Base-by-base conservation (phyloP, 2,329 filamentous ascomycete genomes). In the Mycosphaerella sp. region DNA sequence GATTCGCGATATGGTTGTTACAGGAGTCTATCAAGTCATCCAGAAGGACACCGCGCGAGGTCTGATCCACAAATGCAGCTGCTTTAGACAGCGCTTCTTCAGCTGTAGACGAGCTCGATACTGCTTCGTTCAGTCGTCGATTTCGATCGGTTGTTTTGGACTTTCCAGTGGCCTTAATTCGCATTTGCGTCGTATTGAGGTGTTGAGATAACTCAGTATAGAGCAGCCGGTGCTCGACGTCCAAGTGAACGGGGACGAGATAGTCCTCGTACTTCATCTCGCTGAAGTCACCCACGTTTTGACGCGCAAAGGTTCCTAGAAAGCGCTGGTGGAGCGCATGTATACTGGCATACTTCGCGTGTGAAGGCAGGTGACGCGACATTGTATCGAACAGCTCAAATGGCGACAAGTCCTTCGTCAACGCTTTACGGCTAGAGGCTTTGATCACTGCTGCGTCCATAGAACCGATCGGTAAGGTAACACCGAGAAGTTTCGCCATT, bases 381-480 rank as follows among this genome's bases (percentile, higher is more conserved):
- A 77, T 80, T 0, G 76, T 72, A 4, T 80, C 71, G 57, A 86
- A 84, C 3, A 73, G 68, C 60, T 86, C 82, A 1, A 78, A 76
- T 36, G 72, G 73, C 59, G 70, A 78, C 62, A 73, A 69, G 4
- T 78, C 73, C 34, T 69, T 70, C 6, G 65, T 65, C 34, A 76
- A 65, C 3, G 64, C 62, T 48, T 72, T 74, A 34, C 78, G 68
- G 26, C 77, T 75, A n/a, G 68, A 66, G n/a, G 72, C 71, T 38
- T 76, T 76, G 2, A 74, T 67, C 4, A 70, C 63, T 2, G 71
- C 73, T 14, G 72, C 65, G 2, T 73, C 72, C 53, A 77, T 76
- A 41, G 80, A 77, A 45, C 81, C 75, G 17, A 77, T 66, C 2
- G 80, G 81, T 0, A 86, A 69, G 44, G 75, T 73, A 21, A 83